Base-by-base conservation (phyloP, 345 rosid genomes). In the Kernera saxatilis region DNA sequence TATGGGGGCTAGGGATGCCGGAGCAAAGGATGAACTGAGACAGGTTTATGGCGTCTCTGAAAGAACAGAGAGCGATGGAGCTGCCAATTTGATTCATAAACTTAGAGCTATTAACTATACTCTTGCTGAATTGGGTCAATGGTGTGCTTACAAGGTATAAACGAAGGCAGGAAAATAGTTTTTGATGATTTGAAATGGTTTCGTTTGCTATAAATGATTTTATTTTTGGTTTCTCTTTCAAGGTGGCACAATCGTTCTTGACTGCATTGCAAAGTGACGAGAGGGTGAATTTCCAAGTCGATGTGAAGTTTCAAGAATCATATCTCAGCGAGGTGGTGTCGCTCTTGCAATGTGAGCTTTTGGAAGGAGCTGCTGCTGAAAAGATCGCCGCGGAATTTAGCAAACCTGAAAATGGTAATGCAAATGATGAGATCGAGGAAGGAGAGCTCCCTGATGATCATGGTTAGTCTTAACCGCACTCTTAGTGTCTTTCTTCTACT, bases 1-100 rank as follows among this genome's bases (percentile, higher is more conserved):
- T 80, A 93, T 93, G 99, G 99, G 99, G 73, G 99, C 99, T 41
- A 87, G 99, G 76, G 99, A 93, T 82, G 99, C 99, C 67, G 99
- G 99, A 64, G 90, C 96, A 0, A 93, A 86, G 82, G 99, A 93
- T 74, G 97, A 91, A 73, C 77, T 93, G 54, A 93, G 86, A 56
- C 96, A 93, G 79, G 96, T 93, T 75, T 93, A 93, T 72, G 99
- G 99, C 43, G 97, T 93, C 23, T 89, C 97, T 64, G 99, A 93
- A 80, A 86, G 96, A 82, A 89, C 99, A 2, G 99, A 93, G 67
- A 89, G 97, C 79, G 99, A 93, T 46, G 99, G 99, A 67, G 99
- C 97, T 29, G 97, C 93, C 74, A 91, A 89, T 80, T 83, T 93
- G 76, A 86, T 89, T 75, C 99, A 93, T 76, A 93, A 93, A 74